phyloP scores from a whole-genome alignment of 2,329 filamentous ascomycete species.

The Chalaropsis ovoidea region DNA sequence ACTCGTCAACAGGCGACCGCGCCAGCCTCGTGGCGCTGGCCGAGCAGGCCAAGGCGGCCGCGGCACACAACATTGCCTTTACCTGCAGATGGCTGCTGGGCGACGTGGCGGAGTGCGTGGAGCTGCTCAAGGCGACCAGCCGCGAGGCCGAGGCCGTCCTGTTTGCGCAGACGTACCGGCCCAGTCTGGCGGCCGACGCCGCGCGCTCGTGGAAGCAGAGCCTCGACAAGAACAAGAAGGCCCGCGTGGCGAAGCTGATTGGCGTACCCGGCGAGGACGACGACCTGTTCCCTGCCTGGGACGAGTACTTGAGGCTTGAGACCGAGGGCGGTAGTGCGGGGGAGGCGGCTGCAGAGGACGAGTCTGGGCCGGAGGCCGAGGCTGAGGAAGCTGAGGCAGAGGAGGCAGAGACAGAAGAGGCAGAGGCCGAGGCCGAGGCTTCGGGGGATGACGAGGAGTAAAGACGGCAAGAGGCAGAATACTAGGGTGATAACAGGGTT shows the following conservation, averaged over 20 bases:
- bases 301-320: constrained; percentile 77
- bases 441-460: constrained; percentile 9
- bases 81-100: constrained; percentile 79
- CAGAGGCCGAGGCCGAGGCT: not conserved
- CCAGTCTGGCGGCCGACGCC: constrained; percentile 57
- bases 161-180: constrained; percentile 93
- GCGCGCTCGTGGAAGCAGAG: constrained; percentile 72
- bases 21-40: constrained; percentile 64
- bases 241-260: constrained; percentile 71
- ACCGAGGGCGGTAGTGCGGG: constrained; percentile 46
- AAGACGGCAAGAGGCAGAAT: constrained; percentile 1
- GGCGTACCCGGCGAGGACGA: constrained; percentile 73
- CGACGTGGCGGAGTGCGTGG: constrained; percentile 70
- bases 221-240: constrained; percentile 76
- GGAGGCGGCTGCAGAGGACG: constrained; percentile 29
- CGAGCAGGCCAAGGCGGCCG: constrained; percentile 61
- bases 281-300: constrained; percentile 93
- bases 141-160: constrained; percentile 77
- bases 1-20: constrained; percentile 73
- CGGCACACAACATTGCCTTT: constrained; percentile 87
- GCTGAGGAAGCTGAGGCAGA: constrained; percentile 26
- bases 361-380: constrained; percentile 29
- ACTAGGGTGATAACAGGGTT: constrained; percentile 2
- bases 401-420: constrained; percentile 7
- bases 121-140: constrained; percentile 67